Percentiles rank a stretch among this genome's conserved stretches.
These are phyloP conservation scores for Trametes gibbosa DNA, from an alignment of 768 basidiomycete genomes.

Conservation along the genomic window DNA sequence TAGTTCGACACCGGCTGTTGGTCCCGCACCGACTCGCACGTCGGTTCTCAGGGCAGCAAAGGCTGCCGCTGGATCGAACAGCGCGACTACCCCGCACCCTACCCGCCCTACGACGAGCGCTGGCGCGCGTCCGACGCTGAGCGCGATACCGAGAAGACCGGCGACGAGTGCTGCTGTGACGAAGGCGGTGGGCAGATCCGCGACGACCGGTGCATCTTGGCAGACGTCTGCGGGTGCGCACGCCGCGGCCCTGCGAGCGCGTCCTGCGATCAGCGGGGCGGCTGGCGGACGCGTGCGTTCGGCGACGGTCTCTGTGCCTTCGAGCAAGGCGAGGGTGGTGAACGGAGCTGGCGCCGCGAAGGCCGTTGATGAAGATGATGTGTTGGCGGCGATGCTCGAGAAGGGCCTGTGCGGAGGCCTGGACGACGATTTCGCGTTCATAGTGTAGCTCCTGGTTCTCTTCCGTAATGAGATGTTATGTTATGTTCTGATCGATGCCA, in stretches of 20 bases:
- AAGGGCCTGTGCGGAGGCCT: neutral
- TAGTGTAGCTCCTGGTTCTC: neutral
- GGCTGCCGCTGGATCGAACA: slow-evolving; percentile 8
- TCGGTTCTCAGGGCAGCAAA: slow-evolving; percentile 14
- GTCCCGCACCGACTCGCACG: slow-evolving; percentile 8
- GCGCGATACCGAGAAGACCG: neutral
- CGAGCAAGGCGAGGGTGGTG: neutral
- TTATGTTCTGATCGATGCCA: neutral
- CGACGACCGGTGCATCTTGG: neutral
- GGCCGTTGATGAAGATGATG: neutral
- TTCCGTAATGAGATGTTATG: neutral
- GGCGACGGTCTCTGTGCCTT: neutral
- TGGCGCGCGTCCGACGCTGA: neutral
- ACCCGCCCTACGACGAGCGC: neutral
- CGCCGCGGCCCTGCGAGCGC: neutral
- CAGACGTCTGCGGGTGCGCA: neutral
- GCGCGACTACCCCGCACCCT: slow-evolving; percentile 8
- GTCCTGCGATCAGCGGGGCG: neutral
- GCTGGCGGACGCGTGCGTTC: neutral
- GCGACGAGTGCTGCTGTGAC: neutral
- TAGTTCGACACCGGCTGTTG: neutral
- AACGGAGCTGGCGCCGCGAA: neutral
- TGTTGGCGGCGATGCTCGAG: slow-evolving; percentile 1
- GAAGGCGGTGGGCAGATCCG: neutral
- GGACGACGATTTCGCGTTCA: slow-evolving; percentile 12